Evolutionary conservation across 306 rosid genomes (phyloP).

Genomic region (Vigna mungo): DNA sequence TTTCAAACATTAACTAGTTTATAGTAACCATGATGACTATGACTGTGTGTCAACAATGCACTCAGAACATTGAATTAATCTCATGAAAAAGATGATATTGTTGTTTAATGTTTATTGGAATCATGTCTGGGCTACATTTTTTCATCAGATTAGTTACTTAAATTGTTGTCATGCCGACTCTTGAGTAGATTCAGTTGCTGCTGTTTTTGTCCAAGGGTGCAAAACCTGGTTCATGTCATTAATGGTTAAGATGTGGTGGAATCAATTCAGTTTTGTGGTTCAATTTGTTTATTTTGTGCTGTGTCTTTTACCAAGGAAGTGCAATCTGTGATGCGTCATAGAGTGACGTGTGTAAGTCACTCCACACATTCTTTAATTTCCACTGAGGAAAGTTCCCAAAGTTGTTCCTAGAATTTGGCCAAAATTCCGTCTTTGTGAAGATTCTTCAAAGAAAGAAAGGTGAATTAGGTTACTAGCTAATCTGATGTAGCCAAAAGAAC

Average conservation of each 20-base stretch:
- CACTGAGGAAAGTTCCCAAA: conserved; percentile 13
- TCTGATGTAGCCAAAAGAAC: neutral
- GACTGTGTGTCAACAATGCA: conserved; percentile 34
- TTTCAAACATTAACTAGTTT: neutral
- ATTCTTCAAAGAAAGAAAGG: neutral
- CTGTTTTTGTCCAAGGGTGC: conserved; percentile 28
- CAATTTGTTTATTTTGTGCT: conserved; percentile 14
- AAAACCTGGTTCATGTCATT: conserved; percentile 25
- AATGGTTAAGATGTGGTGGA: conserved; percentile 3
- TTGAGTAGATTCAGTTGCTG: conserved; percentile 7
- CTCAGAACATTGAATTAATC: conserved; percentile 12
- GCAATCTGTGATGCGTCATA: conserved; percentile 16
- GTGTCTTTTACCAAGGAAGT: conserved; percentile 4
- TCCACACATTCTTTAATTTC: conserved; percentile 11
- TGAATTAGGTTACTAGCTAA: conserved; percentile 25
- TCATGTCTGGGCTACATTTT: neutral
- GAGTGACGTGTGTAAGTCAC: conserved; percentile 20
- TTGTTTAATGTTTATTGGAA: neutral
- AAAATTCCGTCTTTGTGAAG: conserved; percentile 13
- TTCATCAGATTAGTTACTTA: neutral
- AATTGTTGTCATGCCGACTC: conserved; percentile 4
- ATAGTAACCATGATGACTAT: conserved; percentile 15
- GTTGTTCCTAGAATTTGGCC: conserved; percentile 24
- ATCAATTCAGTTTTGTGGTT: conserved; percentile 8
- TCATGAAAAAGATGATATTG: conserved; percentile 2